These are phyloP conservation scores for Ophiocordyceps camponoti-saundersi DNA, from an alignment of 2,329 filamentous ascomycete genomes.

Conservation along the genomic window DNA sequence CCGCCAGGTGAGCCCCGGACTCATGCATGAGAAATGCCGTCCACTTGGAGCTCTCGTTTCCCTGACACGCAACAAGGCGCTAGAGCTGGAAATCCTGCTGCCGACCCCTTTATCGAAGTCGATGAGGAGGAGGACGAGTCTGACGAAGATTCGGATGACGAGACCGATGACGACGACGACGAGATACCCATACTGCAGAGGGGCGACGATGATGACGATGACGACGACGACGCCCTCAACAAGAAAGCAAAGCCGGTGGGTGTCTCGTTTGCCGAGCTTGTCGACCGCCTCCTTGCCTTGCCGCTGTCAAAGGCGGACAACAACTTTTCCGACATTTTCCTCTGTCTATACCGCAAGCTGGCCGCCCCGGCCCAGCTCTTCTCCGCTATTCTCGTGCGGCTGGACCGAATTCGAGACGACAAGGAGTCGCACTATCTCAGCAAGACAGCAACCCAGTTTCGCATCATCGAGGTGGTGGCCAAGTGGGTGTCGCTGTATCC, in stretches of 20 bases:
- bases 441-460: slow-evolving; percentile 64
- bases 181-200: slow-evolving; percentile 51
- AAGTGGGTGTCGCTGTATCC: slow-evolving; percentile 85
- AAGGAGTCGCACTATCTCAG: slow-evolving; percentile 52
- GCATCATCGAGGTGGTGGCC: slow-evolving; percentile 68
- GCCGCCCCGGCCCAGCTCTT: slow-evolving; percentile 67
- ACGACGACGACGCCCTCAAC: slow-evolving; percentile 20
- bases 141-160: slow-evolving; percentile 46
- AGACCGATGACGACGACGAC: slow-evolving; percentile 48
- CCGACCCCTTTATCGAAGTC: slow-evolving; percentile 45
- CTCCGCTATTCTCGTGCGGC: slow-evolving; percentile 56
- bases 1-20: slow-evolving; percentile 7
- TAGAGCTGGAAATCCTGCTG: slow-evolving; percentile 28
- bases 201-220: slow-evolving; percentile 38
- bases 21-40: neutral
- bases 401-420: slow-evolving; percentile 54
- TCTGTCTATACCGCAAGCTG: slow-evolving; percentile 90
- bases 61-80: slow-evolving; percentile 24
- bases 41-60: neutral
- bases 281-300: slow-evolving; percentile 71
- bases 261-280: slow-evolving; percentile 50
- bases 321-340: slow-evolving; percentile 77
- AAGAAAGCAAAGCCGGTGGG: slow-evolving; percentile 32
- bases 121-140: slow-evolving; percentile 36
- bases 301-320: slow-evolving; percentile 74